Conservation (phyloP, 805 yeast species). For the Candida coquimbonensis region DNA sequence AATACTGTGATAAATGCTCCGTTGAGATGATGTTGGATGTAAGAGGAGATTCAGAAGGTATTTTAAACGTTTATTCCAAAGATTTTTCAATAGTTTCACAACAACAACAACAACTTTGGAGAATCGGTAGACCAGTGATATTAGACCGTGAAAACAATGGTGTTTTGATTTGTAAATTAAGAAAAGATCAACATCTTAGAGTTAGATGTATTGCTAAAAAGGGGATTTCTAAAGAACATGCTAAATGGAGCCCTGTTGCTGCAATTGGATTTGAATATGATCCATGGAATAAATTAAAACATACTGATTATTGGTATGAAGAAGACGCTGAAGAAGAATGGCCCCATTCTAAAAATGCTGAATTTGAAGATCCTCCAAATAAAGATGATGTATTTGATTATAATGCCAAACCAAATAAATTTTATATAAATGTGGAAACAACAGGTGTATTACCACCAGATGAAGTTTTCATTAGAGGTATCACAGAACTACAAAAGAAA, state of each 20-base stretch:
- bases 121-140: constrained; percentile 80
- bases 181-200: constrained; percentile 87
- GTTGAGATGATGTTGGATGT: constrained; percentile 84
- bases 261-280: constrained; percentile 96
- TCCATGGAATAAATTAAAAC: constrained; percentile 97
- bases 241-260: constrained; percentile 96
- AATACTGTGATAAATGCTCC: constrained; percentile 92
- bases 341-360: constrained; percentile 86
- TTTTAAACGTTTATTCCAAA: constrained; percentile 84
- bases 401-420: constrained; percentile 71
- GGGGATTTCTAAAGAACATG: constrained; percentile 96
- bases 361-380: constrained; percentile 93
- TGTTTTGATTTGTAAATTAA: constrained; percentile 81
- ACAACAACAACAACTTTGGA: constrained; percentile 25
- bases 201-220: constrained; percentile 93
- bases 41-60: constrained; percentile 79
- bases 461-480: constrained; percentile 80
- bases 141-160: constrained; percentile 74
- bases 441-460: constrained; percentile 85
- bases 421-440: constrained; percentile 87
- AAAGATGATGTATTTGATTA: constrained; percentile 84
- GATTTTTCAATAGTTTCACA: constrained; percentile 51
- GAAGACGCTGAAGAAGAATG: constrained; percentile 83
- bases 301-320: constrained; percentile 96
- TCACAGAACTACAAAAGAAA: constrained; percentile 80